These are phyloP conservation scores for Aspergillus pseudotamarii DNA, from an alignment of 2,329 filamentous ascomycete species.

Conservation along the genomic window DNA sequence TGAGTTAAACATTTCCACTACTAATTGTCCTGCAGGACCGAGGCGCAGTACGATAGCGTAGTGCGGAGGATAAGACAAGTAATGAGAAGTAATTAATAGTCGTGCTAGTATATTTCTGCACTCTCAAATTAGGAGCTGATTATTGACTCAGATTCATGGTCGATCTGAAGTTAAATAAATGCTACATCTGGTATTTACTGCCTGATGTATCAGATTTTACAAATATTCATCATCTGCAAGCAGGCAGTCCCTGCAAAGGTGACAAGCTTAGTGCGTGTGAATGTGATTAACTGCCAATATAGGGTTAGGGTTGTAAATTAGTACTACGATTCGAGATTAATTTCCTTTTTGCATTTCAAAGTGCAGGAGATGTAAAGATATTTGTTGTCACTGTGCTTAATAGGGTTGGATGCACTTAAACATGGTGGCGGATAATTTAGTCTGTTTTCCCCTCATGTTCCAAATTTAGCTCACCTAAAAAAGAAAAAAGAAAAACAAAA, in stretches of 20 bases:
- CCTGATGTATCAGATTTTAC: not conserved
- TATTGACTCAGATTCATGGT: not conserved
- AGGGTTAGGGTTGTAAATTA: not conserved
- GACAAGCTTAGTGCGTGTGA: not conserved
- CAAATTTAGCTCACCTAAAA: not conserved
- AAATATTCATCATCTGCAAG: not conserved
- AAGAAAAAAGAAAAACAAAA: not conserved
- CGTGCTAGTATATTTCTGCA: not conserved
- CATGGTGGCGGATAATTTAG: not conserved
- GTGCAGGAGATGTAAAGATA: not conserved
- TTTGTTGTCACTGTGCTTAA: not conserved
- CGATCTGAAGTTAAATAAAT: not conserved
- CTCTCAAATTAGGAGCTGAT: not conserved
- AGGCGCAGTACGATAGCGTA: not conserved
- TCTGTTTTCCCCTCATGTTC: not conserved
- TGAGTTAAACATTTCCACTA: not conserved
- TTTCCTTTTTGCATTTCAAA: not conserved
- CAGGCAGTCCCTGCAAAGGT: not conserved
- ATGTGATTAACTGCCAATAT: not conserved
- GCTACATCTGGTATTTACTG: not conserved
- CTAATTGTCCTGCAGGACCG: not conserved
- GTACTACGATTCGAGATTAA: not conserved
- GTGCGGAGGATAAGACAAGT: not conserved
- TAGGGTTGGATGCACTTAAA: not conserved
- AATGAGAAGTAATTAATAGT: not conserved